Evolutionary conservation across 306 rosid species (phyloP).

Genomic region (Pyrus communis): DNA sequence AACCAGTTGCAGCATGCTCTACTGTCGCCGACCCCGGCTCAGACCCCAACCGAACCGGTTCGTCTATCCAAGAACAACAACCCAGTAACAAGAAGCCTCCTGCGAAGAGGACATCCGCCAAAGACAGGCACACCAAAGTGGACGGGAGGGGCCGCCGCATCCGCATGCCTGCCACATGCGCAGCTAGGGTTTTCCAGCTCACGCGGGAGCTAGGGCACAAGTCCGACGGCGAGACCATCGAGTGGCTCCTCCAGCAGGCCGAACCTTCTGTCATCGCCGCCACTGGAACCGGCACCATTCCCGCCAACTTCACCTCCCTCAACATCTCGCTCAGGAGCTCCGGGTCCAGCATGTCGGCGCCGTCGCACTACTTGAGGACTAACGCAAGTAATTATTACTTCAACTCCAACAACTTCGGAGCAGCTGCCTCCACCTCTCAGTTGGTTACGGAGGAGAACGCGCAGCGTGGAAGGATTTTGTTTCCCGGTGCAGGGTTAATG

Average conservation of each 20-base stretch:
- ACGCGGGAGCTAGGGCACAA: constrained; percentile 88
- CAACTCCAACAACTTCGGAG: constrained; percentile 25
- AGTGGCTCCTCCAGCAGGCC: constrained; percentile 95
- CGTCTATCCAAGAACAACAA: constrained; percentile 13
- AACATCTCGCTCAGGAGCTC: constrained; percentile 96
- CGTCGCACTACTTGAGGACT: constrained; percentile 64
- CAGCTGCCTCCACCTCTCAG: constrained; percentile 24
- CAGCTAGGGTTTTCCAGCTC: constrained; percentile 89
- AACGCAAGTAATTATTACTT: constrained; percentile 16
- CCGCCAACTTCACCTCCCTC: constrained; percentile 84
- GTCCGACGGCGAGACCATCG: constrained; percentile 89
- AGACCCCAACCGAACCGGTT: not conserved
- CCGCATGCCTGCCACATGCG: constrained; percentile 98
- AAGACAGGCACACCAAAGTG: constrained; percentile 87
- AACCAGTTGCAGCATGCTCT: not conserved
- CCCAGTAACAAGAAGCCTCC: constrained; percentile 35
- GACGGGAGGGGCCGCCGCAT: constrained; percentile 98
- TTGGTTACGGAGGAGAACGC: constrained; percentile 35
- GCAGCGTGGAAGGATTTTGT: constrained; percentile 26
- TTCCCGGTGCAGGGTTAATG: constrained; percentile 23
- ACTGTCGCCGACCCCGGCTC: constrained; percentile 4
- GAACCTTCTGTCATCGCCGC: constrained; percentile 92
- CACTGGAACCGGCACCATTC: constrained; percentile 90
- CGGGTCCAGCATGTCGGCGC: constrained; percentile 77
- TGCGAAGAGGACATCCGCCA: constrained; percentile 63